Base-by-base conservation (phyloP, 192 early-diverging fungal genomes). In the Gryganskiella cystojenkinii region DNA sequence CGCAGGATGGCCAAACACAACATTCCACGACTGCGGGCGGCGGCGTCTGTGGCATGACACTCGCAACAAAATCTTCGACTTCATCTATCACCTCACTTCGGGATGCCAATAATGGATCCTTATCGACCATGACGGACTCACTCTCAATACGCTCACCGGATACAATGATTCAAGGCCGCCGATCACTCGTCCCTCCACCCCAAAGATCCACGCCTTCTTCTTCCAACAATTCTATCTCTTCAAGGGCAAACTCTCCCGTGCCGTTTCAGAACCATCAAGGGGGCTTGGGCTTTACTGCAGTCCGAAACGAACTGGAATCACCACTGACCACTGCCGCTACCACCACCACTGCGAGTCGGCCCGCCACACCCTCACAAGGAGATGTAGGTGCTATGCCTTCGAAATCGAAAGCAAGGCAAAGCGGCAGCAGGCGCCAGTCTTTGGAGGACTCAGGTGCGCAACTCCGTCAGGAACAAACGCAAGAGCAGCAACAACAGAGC, bases 41-140 rank as follows among this genome's bases (percentile, higher is more conserved):
- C n/a, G n/a, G n/a, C n/a, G n/a, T n/a, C n/a, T n/a, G n/a, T n/a
- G n/a, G n/a, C n/a, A n/a, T 52, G 14, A 64, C 74, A 6, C 31
- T 68, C 4, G 65, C 25, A 6, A 64, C 66, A 31, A 67, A 69
- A 42, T 78, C 74, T 10, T 78, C 74, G 17, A 22, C 37, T 7
- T 69, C 66, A 14, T 73, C 71, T 20, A 60, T 73, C 28, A 50
- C 19, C 31, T 78, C 74, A 6, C 25, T 55, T 28, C 51, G 44
- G 25, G 65, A 76, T 25, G 50, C 59, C 1, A 24, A 67, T 9
- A 40, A 13, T 35, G 58, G 65, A 9, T 76, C 72, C 24, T 67
- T 64, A n/a, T 58, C 59, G 28, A 65, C 67, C 28, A 58, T 34
- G 6, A 57, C 65, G 19, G 62, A 51, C 15, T 56, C 59, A 1